Evolutionary conservation across 192 early-diverging fungal species (phyloP).

Genomic region (Backusella liffmaniae): DNA sequence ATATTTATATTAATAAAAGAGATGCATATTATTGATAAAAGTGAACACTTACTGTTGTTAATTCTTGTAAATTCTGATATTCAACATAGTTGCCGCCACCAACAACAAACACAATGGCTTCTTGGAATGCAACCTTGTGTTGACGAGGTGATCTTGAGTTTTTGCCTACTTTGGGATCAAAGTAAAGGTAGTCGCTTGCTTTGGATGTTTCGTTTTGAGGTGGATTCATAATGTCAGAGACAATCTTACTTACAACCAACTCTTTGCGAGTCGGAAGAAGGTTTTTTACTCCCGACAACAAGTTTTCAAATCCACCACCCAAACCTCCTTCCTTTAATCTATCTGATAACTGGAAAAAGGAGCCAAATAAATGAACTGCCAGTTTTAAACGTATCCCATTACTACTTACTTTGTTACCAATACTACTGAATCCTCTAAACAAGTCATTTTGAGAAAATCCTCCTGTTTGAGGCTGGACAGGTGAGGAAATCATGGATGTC

Average conservation of each 20-base stretch:
- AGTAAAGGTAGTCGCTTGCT: slow-evolving; percentile 83
- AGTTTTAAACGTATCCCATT: not conserved
- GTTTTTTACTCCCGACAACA: slow-evolving; percentile 91
- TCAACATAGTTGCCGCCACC: slow-evolving; percentile 99
- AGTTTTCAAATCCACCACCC: slow-evolving; percentile 68
- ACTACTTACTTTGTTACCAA: slow-evolving; percentile 63
- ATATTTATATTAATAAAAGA: slow-evolving; percentile 14
- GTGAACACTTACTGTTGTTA: slow-evolving; percentile 60
- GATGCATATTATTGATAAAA: not conserved
- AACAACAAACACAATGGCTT: slow-evolving; percentile 97
- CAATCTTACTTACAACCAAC: slow-evolving; percentile 79
- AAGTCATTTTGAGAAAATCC: slow-evolving; percentile 46
- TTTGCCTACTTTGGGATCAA: slow-evolving; percentile 82
- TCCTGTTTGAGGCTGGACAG: slow-evolving; percentile 31
- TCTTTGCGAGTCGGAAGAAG: slow-evolving; percentile 90
- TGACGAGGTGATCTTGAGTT: slow-evolving; percentile 44
- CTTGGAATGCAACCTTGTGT: slow-evolving; percentile 67
- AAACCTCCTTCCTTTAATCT: slow-evolving; percentile 66
- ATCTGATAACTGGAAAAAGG: slow-evolving; percentile 55
- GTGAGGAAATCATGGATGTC: slow-evolving; percentile 51
- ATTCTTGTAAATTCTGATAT: slow-evolving; percentile 94
- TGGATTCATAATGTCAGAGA: slow-evolving; percentile 84
- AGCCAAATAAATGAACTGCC: too few species aligned
- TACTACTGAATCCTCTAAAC: slow-evolving; percentile 64
- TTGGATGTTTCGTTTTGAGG: slow-evolving; percentile 45